Evolutionary conservation across 169 alveolate genomes (phyloP).

Genomic region (Blepharisma undulans): DNA sequence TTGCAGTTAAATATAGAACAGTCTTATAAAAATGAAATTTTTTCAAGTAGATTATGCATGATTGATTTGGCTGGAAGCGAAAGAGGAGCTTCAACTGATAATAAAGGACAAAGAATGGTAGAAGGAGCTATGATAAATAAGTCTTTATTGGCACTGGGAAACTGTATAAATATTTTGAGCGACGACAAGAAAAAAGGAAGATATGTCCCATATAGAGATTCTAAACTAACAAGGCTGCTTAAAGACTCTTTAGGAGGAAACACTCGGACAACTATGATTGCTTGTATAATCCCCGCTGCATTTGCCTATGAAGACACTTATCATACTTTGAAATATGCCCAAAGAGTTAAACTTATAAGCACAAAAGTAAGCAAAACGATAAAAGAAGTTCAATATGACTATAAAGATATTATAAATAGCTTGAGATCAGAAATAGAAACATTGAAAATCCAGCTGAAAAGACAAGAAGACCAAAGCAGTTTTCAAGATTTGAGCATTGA

Average conservation of each 20-base stretch:
- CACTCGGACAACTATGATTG: constrained; percentile 85
- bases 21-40: constrained; percentile 72
- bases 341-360: constrained; percentile 78
- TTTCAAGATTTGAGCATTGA: neutral
- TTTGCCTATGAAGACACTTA: constrained; percentile 79
- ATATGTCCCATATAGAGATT: constrained; percentile 86
- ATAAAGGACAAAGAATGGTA: constrained; percentile 87
- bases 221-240: constrained; percentile 84
- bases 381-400: constrained; percentile 12
- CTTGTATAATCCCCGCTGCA: constrained; percentile 76
- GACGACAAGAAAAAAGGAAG: constrained; percentile 63
- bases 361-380: constrained; percentile 45
- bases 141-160: constrained; percentile 92
- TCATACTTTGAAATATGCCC: constrained; percentile 82
- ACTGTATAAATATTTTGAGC: constrained; percentile 91
- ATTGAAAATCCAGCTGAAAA: neutral
- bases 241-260: constrained; percentile 89
- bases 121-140: constrained; percentile 95
- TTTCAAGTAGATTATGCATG: constrained; percentile 85
- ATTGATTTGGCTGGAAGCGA: constrained; percentile 95
- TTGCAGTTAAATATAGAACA: constrained; percentile 75
- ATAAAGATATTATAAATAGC: constrained; percentile 22
- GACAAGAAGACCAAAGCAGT: neutral
- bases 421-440: constrained; percentile 1
- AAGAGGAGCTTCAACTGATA: constrained; percentile 87